A percentile compares a stretch with the other conserved stretches of the same genome.
Evolutionary conservation across 78 protist genomes (phyloP).

Genomic region (Dictyostelium firmibasis): DNA sequence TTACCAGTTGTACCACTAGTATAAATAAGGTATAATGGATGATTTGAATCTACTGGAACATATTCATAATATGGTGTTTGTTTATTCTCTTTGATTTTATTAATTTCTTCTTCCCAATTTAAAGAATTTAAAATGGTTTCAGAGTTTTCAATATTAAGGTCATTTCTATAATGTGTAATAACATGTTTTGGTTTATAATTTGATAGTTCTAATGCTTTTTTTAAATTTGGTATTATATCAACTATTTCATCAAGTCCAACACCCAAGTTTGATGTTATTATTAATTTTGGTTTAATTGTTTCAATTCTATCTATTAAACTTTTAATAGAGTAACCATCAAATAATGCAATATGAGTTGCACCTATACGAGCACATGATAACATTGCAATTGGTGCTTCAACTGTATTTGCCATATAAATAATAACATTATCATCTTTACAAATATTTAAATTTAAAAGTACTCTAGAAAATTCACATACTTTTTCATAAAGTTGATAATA

Average conservation of each 20-base stretch:
- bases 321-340: neutral
- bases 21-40: neutral
- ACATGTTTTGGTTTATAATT: neutral
- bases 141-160: neutral
- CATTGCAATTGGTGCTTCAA: conserved; percentile 88
- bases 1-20: conserved; percentile 35
- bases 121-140: neutral
- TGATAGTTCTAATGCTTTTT: neutral
- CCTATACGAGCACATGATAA: conserved; percentile 96
- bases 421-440: conserved; percentile 90
- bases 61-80: neutral
- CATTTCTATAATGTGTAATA: neutral
- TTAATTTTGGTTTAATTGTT: neutral
- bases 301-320: neutral
- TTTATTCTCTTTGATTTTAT: neutral
- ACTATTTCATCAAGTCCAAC: neutral
- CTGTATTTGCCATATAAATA: conserved; percentile 92
- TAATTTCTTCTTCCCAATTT: neutral
- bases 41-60: conserved; percentile 9
- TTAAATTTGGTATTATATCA: neutral
- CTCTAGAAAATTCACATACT: conserved; percentile 86
- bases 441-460: conserved; percentile 83
- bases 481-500: conserved; percentile 12
- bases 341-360: conserved; percentile 77
- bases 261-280: neutral